Conservation (phyloP, 1,284 basidiomycete species). For the Boletellus deceptivus region DNA sequence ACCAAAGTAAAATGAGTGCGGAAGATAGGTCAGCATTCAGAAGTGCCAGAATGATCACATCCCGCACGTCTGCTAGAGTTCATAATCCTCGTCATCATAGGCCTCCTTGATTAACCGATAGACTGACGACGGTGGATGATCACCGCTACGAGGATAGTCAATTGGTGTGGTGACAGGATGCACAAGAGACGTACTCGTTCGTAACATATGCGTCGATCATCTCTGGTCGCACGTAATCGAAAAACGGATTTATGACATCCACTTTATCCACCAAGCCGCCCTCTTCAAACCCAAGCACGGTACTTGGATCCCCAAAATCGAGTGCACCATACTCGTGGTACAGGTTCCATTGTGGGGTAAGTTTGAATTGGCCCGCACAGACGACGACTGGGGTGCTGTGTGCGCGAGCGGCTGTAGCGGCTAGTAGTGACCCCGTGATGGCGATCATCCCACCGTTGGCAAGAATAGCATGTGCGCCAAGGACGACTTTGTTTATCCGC, state of each 20-base stretch:
- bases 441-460: slow-evolving; percentile 96
- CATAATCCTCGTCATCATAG: slow-evolving; percentile 88
- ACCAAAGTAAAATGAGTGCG: slow-evolving; percentile 39
- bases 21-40: slow-evolving; percentile 3
- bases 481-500: slow-evolving; percentile 92
- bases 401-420: slow-evolving; percentile 85
- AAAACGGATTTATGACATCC: slow-evolving; percentile 89
- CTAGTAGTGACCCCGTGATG: slow-evolving; percentile 80
- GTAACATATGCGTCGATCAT: slow-evolving; percentile 94
- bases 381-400: slow-evolving; percentile 95
- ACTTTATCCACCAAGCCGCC: slow-evolving; percentile 78
- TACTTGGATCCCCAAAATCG: slow-evolving; percentile 85
- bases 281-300: slow-evolving; percentile 80
- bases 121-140: slow-evolving; percentile 89
- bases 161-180: slow-evolving; percentile 5
- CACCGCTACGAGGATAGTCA: slow-evolving; percentile 56
- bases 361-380: slow-evolving; percentile 93
- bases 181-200: slow-evolving; percentile 74
- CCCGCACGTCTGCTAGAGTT: slow-evolving; percentile 44
- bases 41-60: background rate
- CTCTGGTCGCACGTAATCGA: slow-evolving; percentile 92
- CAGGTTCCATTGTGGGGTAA: slow-evolving; percentile 92
- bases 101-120: slow-evolving; percentile 89
- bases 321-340: slow-evolving; percentile 85
- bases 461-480: slow-evolving; percentile 91